Percentiles rank a stretch among this genome's conserved stretches.
These are phyloP conservation scores for Fusarium virguliforme DNA, from an alignment of 2,329 filamentous ascomycete genomes.

Conservation along the genomic window DNA sequence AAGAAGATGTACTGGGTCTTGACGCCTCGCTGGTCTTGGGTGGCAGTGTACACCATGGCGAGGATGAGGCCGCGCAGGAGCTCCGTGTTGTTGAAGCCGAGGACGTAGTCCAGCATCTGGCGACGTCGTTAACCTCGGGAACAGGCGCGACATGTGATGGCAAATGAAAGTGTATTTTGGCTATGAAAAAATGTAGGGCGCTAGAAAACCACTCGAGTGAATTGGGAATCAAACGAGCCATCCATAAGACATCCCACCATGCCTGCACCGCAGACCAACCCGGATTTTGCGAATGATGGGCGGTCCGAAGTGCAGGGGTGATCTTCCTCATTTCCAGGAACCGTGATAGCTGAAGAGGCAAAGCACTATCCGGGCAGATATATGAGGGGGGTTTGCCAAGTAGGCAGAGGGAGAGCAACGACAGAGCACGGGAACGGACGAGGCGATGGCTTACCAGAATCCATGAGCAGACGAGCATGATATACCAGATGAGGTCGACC, in stretches of 20 bases:
- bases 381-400: slow-evolving; percentile 63
- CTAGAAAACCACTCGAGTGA: slow-evolving; percentile 72
- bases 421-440: slow-evolving; percentile 45
- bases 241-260: slow-evolving; percentile 84
- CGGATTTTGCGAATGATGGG: slow-evolving; percentile 79
- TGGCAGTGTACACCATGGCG: slow-evolving; percentile 86
- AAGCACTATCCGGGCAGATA: slow-evolving; percentile 85
- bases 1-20: slow-evolving; percentile 87
- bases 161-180: slow-evolving; percentile 38
- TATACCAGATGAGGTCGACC: slow-evolving; percentile 86
- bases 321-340: slow-evolving; percentile 90
- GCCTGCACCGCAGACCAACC: slow-evolving; percentile 77
- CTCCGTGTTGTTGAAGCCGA: slow-evolving; percentile 56
- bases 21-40: slow-evolving; percentile 85
- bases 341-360: slow-evolving; percentile 80
- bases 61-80: slow-evolving; percentile 79
- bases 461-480: slow-evolving; percentile 78
- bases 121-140: slow-evolving; percentile 47
- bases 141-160: slow-evolving; percentile 18
- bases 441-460: slow-evolving; percentile 80
- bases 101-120: slow-evolving; percentile 55
- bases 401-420: slow-evolving; percentile 35
- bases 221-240: slow-evolving; percentile 75
- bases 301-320: slow-evolving; percentile 75
- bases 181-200: slow-evolving; percentile 71